These are phyloP conservation scores for Trichophyton schoenleinii DNA, from an alignment of 2,329 filamentous ascomycete species.

Conservation along the genomic window DNA sequence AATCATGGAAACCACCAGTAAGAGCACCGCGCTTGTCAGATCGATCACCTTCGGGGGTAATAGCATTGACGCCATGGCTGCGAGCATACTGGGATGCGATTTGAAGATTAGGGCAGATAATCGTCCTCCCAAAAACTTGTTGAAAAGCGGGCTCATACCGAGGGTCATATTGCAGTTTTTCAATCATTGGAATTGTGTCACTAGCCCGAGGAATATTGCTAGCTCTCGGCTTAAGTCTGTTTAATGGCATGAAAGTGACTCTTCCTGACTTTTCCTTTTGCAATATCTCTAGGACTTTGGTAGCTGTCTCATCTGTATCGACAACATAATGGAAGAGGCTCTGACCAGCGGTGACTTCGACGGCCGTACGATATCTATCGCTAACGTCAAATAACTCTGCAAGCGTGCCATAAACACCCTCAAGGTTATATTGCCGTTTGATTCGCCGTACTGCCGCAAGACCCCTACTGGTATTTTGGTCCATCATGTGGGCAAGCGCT, in stretches of 20 bases:
- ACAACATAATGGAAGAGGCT: slow-evolving; percentile 95
- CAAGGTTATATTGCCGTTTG: slow-evolving; percentile 64
- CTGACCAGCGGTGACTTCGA: slow-evolving; percentile 83
- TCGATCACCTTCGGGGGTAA: slow-evolving; percentile 87
- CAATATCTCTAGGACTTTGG: slow-evolving; percentile 64
- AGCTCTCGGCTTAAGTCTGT: slow-evolving; percentile 58
- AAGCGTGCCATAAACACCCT: slow-evolving; percentile 81
- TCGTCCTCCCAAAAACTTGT: slow-evolving; percentile 89
- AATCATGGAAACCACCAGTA: slow-evolving; percentile 88
- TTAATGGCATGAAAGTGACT: slow-evolving; percentile 89
- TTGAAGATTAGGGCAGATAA: slow-evolving; percentile 81
- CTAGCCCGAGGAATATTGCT: slow-evolving; percentile 70
- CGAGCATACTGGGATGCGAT: slow-evolving; percentile 83
- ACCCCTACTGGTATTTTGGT: slow-evolving; percentile 73
- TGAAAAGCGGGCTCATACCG: slow-evolving; percentile 75
- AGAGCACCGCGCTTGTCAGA: slow-evolving; percentile 91
- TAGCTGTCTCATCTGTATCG: slow-evolving; percentile 79
- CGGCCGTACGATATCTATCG: slow-evolving; percentile 73
- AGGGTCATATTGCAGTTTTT: slow-evolving; percentile 67
- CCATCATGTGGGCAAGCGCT: slow-evolving; percentile 71
- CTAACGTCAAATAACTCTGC: slow-evolving; percentile 83
- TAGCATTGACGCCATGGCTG: slow-evolving; percentile 81
- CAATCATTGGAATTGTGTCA: slow-evolving; percentile 76
- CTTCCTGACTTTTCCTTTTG: slow-evolving; percentile 70
- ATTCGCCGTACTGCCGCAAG: slow-evolving; percentile 75